Evolutionary conservation across 2,329 filamentous ascomycete genomes (phyloP).

Genomic region (Pyrenophora seminiperda): DNA sequence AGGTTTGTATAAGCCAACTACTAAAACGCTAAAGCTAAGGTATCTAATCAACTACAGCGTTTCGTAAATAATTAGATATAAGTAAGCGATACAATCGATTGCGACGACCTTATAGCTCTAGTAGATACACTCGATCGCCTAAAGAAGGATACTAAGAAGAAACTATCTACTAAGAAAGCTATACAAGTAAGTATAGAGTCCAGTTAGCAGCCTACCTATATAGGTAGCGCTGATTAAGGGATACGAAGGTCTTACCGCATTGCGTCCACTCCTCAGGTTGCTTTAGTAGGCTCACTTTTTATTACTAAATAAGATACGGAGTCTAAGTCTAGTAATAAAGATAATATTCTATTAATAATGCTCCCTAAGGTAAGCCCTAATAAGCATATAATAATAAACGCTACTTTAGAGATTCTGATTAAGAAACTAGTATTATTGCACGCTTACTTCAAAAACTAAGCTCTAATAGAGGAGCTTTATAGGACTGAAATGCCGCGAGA

Average conservation of each 20-base stretch:
- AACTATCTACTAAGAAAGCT: neutral
- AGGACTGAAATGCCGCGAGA: neutral
- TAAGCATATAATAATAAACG: neutral
- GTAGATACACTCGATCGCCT: conserved; percentile 5
- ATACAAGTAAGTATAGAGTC: neutral
- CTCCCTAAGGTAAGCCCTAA: neutral
- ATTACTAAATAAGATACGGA: neutral
- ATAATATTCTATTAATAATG: neutral
- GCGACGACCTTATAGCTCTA: conserved; percentile 3
- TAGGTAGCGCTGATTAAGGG: conserved; percentile 1
- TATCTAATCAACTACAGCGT: neutral
- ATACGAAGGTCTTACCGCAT: conserved; percentile 1
- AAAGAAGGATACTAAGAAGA: conserved; percentile 7
- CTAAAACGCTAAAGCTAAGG: neutral
- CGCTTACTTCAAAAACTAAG: neutral
- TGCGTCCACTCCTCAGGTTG: neutral
- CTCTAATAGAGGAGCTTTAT: neutral
- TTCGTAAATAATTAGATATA: conserved; percentile 2
- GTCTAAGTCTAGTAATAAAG: conserved; percentile 1
- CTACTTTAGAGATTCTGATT: neutral
- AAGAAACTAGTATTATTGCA: neutral
- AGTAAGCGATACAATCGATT: conserved; percentile 1
- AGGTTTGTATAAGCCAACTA: neutral
- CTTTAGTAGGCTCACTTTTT: conserved; percentile 4
- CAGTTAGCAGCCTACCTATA: neutral